A percentile compares a stretch with the other conserved stretches of the same genome.
Conservation (phyloP, 495 filamentous ascomycete species). For the Penicillium robsamsonii region DNA sequence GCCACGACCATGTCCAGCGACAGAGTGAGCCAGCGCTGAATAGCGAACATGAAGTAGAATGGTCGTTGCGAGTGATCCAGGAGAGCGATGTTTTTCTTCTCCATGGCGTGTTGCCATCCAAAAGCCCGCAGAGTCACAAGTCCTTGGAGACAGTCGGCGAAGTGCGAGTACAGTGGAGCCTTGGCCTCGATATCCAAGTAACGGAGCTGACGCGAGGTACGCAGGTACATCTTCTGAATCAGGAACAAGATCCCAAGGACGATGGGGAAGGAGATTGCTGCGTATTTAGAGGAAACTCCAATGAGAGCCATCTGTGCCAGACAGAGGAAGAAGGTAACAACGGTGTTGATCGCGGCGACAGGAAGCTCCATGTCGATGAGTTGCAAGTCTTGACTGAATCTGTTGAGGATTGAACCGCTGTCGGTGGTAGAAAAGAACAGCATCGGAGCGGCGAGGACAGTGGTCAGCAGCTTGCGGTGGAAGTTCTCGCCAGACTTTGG, state of each 20-base stretch:
- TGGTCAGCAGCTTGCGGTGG: constrained; percentile 47
- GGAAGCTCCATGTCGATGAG: constrained; percentile 59
- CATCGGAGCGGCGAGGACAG: constrained; percentile 50
- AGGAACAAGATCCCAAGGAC: constrained; percentile 48
- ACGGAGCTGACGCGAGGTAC: constrained; percentile 63
- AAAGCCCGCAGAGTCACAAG: constrained; percentile 56
- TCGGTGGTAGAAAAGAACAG: constrained; percentile 49
- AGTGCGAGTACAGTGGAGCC: constrained; percentile 57
- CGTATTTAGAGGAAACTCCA: constrained; percentile 46
- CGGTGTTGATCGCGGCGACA: constrained; percentile 47
- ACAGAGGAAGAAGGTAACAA: constrained; percentile 46
- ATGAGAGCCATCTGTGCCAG: constrained; percentile 53
- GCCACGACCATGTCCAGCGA: constrained; percentile 51
- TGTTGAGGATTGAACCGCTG: constrained; percentile 46
- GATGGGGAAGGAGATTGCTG: constrained; percentile 51
- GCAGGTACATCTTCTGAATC: constrained; percentile 60
- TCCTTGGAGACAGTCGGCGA: constrained; percentile 53
- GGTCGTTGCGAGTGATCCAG: constrained; percentile 60
- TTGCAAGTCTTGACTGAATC: constrained; percentile 61
- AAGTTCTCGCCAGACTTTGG: constrained; percentile 51
- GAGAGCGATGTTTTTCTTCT: constrained; percentile 45
- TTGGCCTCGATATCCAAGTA: constrained; percentile 62
- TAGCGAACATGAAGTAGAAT: constrained; percentile 56
- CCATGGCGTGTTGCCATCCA: constrained; percentile 50
- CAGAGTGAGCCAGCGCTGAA: constrained; percentile 54